phyloP scores from a whole-genome alignment of 805 yeast genomes.

The Grigorovia humatica region DNA sequence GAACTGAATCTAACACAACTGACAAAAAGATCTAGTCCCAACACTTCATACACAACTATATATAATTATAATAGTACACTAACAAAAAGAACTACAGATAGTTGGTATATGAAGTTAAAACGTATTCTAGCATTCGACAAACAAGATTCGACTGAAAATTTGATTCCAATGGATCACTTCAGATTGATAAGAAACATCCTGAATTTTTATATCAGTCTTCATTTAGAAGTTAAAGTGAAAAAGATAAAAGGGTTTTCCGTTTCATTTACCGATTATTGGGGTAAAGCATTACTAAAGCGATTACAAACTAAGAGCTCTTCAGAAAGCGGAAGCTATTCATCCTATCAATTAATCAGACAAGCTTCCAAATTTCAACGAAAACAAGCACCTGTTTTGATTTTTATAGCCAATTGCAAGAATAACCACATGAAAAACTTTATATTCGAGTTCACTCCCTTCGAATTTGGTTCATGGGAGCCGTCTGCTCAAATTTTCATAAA shows the following conservation, averaged over 20 bases:
- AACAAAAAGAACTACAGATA: conserved; percentile 9
- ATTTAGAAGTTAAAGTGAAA: conserved; percentile 43
- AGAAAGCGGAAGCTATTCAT: conserved; percentile 29
- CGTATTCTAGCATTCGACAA: conserved; percentile 10
- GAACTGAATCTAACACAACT: background rate
- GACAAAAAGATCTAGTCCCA: background rate
- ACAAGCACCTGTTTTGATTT: conserved; percentile 41
- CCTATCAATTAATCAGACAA: conserved; percentile 21
- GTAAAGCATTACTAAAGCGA: conserved; percentile 43
- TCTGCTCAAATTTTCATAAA: conserved; percentile 37
- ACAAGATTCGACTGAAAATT: background rate
- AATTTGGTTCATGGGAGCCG: conserved; percentile 60
- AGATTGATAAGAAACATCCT: conserved; percentile 28
- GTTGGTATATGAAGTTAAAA: conserved; percentile 9
- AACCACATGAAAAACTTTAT: conserved; percentile 29
- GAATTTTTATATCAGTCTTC: conserved; percentile 42
- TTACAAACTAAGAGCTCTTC: conserved; percentile 10
- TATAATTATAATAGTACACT: background rate
- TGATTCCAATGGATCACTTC: too few species aligned
- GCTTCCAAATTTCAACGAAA: conserved; percentile 28
- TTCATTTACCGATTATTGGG: conserved; percentile 62
- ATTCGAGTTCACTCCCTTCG: conserved; percentile 54
- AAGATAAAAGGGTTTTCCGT: conserved; percentile 43
- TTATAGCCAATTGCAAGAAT: conserved; percentile 33
- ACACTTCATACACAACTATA: background rate